A percentile compares a stretch with the other conserved stretches of the same genome.
Conservation (phyloP, 1,284 basidiomycete species). For the Tilletia horrida region DNA sequence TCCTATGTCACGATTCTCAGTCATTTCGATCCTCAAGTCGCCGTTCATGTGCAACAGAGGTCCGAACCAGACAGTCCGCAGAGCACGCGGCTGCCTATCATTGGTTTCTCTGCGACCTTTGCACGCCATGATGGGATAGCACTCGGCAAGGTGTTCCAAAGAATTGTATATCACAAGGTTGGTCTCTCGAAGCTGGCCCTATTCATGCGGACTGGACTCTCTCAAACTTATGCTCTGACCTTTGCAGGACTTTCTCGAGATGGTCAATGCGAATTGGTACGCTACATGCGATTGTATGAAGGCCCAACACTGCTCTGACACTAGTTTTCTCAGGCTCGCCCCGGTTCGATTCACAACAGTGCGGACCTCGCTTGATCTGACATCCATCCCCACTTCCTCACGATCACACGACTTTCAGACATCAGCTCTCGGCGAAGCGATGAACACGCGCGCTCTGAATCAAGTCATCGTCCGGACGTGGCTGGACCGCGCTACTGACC, state of each 20-base stretch:
- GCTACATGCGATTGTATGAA: constrained; percentile 6
- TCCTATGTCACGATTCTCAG: constrained; percentile 77
- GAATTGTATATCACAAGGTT: constrained; percentile 90
- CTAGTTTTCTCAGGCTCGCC: constrained; percentile 33
- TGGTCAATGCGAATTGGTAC: constrained; percentile 89
- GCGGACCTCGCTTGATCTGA: constrained; percentile 43
- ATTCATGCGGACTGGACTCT: constrained; percentile 57
- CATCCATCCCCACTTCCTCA: constrained; percentile 30
- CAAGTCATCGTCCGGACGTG: constrained; percentile 46
- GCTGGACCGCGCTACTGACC: constrained; percentile 38
- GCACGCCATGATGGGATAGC: constrained; percentile 85
- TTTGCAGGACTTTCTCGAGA: constrained; percentile 56
- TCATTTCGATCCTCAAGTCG: constrained; percentile 64
- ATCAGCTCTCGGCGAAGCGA: constrained; percentile 38
- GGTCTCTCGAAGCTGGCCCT: background rate
- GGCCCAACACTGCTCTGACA: background rate
- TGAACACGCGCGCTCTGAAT: constrained; percentile 47
- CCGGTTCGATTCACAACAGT: constrained; percentile 52
- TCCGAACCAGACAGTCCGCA: background rate
- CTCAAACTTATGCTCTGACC: constrained; percentile 54
- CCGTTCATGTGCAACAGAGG: background rate
- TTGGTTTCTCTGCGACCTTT: constrained; percentile 95
- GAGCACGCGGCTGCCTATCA: constrained; percentile 66
- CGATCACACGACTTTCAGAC: constrained; percentile 35
- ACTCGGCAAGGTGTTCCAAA: constrained; percentile 80